phyloP scores from a whole-genome alignment of 1,284 basidiomycete species.

The Irpex sp. region DNA sequence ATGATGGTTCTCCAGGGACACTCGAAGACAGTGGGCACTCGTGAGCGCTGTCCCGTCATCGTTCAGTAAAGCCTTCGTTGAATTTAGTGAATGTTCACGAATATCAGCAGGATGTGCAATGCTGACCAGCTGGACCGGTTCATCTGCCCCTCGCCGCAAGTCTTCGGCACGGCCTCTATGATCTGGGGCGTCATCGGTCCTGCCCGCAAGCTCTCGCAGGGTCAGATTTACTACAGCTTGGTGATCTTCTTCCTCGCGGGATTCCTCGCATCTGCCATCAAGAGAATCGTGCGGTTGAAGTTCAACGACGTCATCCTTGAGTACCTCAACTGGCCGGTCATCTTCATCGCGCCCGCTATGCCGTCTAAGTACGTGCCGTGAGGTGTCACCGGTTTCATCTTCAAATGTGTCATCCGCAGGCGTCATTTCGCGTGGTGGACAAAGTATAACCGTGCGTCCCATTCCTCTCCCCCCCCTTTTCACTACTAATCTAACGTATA shows the following conservation, averaged over 20 bases:
- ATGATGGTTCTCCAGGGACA: too few species aligned
- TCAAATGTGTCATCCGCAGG: slow-evolving; percentile 39
- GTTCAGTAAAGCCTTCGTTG: too few species aligned
- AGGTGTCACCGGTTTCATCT: slow-evolving; percentile 34
- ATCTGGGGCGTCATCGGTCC: slow-evolving; percentile 40
- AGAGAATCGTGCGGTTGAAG: slow-evolving; percentile 30
- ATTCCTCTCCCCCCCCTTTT: neutral
- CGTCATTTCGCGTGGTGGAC: slow-evolving; percentile 40
- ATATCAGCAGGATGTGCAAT: slow-evolving; percentile 37
- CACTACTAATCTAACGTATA: too few species aligned
- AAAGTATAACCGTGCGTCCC: slow-evolving; percentile 39
- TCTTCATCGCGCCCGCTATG: slow-evolving; percentile 37
- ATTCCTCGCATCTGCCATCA: neutral
- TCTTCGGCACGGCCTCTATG: slow-evolving; percentile 34
- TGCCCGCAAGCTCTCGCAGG: slow-evolving; percentile 31
- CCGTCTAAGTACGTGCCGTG: slow-evolving; percentile 40
- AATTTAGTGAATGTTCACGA: slow-evolving; percentile 34
- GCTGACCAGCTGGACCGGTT: slow-evolving; percentile 28
- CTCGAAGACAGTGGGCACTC: too few species aligned
- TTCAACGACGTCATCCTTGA: slow-evolving; percentile 58
- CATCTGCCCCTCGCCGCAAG: slow-evolving; percentile 28
- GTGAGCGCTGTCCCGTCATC: too few species aligned
- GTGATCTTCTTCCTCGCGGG: slow-evolving; percentile 43
- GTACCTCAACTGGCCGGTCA: slow-evolving; percentile 68
- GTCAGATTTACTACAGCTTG: slow-evolving; percentile 27